Evolutionary conservation across 495 filamentous ascomycete genomes (phyloP), one percentile per base, ranked within the genome.

Genomic region (Cryomyces antarcticus): DNA sequence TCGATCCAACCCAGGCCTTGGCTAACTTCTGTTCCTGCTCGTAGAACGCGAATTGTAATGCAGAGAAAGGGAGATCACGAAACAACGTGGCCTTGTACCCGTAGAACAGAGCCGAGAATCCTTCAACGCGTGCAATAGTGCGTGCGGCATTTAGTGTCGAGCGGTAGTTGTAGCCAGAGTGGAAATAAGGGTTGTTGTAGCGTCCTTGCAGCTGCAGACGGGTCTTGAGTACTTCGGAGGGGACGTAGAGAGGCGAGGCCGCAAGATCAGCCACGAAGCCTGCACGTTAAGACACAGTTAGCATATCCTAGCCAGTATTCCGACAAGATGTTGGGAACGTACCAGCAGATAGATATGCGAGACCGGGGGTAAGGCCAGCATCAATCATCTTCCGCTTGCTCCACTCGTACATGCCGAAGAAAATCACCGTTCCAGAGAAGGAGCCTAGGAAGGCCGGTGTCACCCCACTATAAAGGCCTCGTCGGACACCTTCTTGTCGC

Each of bases 1-100:
- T 65, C 34, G 73, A 74, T 0, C 71, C 78, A 29, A 70, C 63
- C 69, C 75, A 93, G 41, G 75, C 52, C 52, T 75, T 81, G 1
- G 89, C 87, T 68, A 80, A 69, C 13, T 62, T 70, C 47, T 86
- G 88, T 52, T 81, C 84, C 59, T 95, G 82, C 60, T 97, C 89
- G 59, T 95, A 97, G 57, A 97, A 96, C 42, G 92, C 84, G 59
- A 96, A 97, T 56, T 95, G 88, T 6, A 97, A 63, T 0, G 89
- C 89, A 7, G 85, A 93, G 57, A 93, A 97, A 1, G 89, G 89
- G 5, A 97, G 71, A 55, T 96, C 89, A 45, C 89, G 81, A 65
- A 81, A 92, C 24, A 97, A 74, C 0, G 89, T 97, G 11, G 89
- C 80, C 54, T 86, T 87, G 58, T 89, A 97, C 2, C 92, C 92